phyloP scores from a whole-genome alignment of 2,329 filamentous ascomycete genomes.

The Penicillium sp. region DNA sequence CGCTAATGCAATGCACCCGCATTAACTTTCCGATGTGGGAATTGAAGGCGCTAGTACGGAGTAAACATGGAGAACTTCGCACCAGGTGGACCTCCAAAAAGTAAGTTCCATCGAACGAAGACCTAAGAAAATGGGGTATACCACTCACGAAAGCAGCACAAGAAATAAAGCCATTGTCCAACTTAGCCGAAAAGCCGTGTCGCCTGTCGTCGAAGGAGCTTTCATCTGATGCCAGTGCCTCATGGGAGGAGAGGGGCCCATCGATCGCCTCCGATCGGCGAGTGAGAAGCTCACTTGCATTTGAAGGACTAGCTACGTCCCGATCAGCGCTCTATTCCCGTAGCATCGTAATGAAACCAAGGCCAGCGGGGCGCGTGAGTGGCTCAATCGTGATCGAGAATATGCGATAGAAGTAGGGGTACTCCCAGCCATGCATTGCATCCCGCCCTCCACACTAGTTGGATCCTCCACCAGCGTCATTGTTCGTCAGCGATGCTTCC shows the following conservation, averaged over 20 bases:
- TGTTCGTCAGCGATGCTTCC: background rate
- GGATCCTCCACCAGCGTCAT: background rate
- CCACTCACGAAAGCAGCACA: background rate
- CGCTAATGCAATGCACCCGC: background rate
- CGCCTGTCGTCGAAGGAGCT: background rate
- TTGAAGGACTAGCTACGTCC: background rate
- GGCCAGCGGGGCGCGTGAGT: background rate
- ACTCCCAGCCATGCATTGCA: too few relatives aligned
- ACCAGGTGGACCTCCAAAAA: background rate
- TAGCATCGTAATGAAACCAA: background rate
- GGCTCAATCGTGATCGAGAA: background rate
- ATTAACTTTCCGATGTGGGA: constrained; percentile 3
- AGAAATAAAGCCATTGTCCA: background rate
- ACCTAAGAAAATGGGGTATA: background rate
- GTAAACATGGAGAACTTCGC: constrained; percentile 9
- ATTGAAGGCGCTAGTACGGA: background rate
- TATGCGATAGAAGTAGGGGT: background rate
- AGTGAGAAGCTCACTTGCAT: constrained; percentile 8
- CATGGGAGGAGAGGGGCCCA: constrained; percentile 7
- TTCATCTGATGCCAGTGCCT: background rate
- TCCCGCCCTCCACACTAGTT: background rate
- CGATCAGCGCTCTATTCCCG: background rate
- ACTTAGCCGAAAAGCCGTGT: background rate
- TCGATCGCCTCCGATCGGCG: constrained; percentile 18
- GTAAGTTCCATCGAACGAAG: background rate